Evolutionary conservation across 2,329 filamentous ascomycete genomes (phyloP), one percentile per base, ranked within the genome.

Genomic region (Dactylella cylindrospora): DNA sequence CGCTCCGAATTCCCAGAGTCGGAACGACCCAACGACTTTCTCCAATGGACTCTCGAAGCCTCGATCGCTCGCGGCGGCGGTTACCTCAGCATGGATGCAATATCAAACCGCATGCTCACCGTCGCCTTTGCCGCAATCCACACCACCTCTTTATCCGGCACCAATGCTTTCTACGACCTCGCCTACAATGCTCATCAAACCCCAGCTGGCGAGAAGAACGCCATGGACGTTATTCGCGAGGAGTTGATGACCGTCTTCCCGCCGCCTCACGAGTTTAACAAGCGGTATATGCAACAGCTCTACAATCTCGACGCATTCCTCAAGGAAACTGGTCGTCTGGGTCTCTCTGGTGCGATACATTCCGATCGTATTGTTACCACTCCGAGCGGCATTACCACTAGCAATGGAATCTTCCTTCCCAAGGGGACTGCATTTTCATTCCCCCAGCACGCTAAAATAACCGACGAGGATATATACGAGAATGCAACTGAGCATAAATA

Each of bases 41-140:
- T 64, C 45, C 59, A 64, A 52, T 64, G 59, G 59, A 33, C 57
- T 8, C 55, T 64, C 39, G 51, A 57, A 47, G 59, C 59, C 29
- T 64, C 59, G 13, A 47, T 64, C 22, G 19, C 22, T 6, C 59
- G 52, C 17, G 59, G 59, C 17, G 51, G 51, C 32, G 51, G 38
- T 19, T 55, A 44, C 13, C 39, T 51, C 32, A 57, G 47, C 19
- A n/a, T 52, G 9, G 50, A 57, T 19, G 50, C 50, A 23, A 64
- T 64, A n/a, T 13, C 39, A 4, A 33, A 15, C 17, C 50, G 59
- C 20, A 32, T 64, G 4, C 50, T 64, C 23, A 64, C 59, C 20
- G 51, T 64, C 20, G 52, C 50, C 20, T 64, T 64, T 20, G 59
- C 59, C 19, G 59, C 59, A 22, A 64, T 64, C 23, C 59, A 64